Conservation (phyloP, 1,284 basidiomycete genomes). For the Leccinum solheimii region DNA sequence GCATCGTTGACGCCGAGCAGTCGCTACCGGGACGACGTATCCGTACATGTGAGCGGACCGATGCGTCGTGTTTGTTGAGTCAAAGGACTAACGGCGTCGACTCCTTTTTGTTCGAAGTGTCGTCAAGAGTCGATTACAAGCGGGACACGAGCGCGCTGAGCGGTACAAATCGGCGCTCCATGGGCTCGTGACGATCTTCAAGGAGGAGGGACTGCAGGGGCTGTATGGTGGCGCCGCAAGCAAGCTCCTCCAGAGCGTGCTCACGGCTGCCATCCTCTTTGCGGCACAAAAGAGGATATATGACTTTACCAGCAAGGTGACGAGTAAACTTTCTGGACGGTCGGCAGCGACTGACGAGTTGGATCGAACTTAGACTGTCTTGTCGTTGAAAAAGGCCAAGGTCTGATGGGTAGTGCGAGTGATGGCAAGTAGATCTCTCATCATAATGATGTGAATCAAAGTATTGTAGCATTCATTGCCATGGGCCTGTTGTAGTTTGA, state of each 20-base stretch:
- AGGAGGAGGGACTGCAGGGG: constrained; percentile 76
- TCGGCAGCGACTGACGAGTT: constrained; percentile 3
- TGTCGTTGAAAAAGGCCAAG: constrained; percentile 11
- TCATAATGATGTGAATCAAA: background rate
- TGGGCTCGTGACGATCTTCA: constrained; percentile 69
- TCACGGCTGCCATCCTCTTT: constrained; percentile 90
- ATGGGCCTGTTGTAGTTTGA: background rate
- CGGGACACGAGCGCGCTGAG: constrained; percentile 61
- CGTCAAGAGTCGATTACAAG: constrained; percentile 81
- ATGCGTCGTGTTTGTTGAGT: background rate
- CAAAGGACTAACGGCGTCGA: background rate
- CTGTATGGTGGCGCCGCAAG: constrained; percentile 84
- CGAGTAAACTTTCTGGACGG: background rate
- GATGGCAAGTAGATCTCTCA: background rate
- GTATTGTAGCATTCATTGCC: background rate
- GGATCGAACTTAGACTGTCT: constrained; percentile 17
- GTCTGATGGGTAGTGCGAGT: background rate
- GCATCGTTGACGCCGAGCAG: constrained; percentile 38
- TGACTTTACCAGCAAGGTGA: constrained; percentile 63
- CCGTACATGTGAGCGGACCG: constrained; percentile 66
- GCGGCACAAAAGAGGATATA: constrained; percentile 79
- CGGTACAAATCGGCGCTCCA: constrained; percentile 73
- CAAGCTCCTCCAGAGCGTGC: constrained; percentile 87
- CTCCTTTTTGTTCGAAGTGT: constrained; percentile 49
- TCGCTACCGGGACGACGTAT: constrained; percentile 74